Evolutionary conservation across 2,329 filamentous ascomycete species (phyloP), one percentile per base, ranked within the genome.

Genomic region (Cercospora nicotianae): DNA sequence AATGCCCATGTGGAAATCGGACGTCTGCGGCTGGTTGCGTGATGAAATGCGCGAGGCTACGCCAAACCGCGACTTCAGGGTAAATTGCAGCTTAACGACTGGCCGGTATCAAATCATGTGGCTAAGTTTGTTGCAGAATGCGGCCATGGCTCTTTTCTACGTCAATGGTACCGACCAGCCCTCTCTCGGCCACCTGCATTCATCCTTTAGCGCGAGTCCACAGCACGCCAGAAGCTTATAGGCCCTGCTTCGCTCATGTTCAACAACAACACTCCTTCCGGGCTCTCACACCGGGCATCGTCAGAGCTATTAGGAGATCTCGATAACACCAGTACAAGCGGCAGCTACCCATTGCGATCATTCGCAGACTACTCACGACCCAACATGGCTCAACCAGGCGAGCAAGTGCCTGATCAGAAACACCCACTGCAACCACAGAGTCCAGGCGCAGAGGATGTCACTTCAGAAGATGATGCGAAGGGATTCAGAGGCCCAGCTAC

Each of bases 1-100:
- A 66, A 66, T 42, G 69, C 53, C 48, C 63, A 51, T 45, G 59
- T 69, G 63, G 42, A 65, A 61, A 72, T 72, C 70, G 70, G 42
- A 64, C 51, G 55, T 59, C 60, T 66, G 64, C 64, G 65, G 69
- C 71, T 69, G 71, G 68, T 42, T 57, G 61, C 66, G 64, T 64
- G 67, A 59, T 53, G 63, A 66, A 67, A 67, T 63, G 60, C 59
- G 53, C 68, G 63, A 68, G 60, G 62, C 66, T 68, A 62, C 61
- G 64, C 63, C 60, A 63, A 64, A 61, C 65, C 66, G 65, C 65
- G 57, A 63, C 28, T 60, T 66, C 64, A 66, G 60, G 42, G 60
- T 62, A 72, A 67, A 69, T 72, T 70, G 57, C 66, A 67, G 59
- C 60, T n/a, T 66, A 53, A 36, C 31, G 51, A 63, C 39, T 67